Evolutionary conservation across 306 rosid genomes (phyloP), one percentile per base, ranked within the genome.

Genomic region (Nissolia schottii): DNA sequence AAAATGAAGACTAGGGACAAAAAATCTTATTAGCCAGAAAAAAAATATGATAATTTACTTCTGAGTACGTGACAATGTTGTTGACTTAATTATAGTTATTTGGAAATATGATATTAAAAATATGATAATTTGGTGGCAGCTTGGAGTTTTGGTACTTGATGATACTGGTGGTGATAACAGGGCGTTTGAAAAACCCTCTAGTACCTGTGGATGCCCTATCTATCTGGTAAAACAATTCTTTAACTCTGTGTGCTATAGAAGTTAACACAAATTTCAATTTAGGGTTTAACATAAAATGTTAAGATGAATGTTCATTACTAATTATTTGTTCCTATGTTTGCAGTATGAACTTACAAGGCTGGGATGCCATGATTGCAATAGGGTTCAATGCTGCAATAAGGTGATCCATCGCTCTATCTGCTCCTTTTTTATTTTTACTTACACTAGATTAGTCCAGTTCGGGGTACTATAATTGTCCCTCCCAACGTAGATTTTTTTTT

Each of bases 71-170:
- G n/a, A n/a, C n/a, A n/a, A n/a, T n/a, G n/a, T n/a, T n/a, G 16
- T 73, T 5, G 3, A 34, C 55, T 56, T 55, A 0, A 9, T 51
- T 12, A 4, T 62, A 22, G n/a, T 70, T 20, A 50, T 2, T n/a
- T 31, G 24, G 19, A 38, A 40, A 41, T 23, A 3, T 51, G 34
- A 66, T 81, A 41, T 10, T 40, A 18, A 41, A 67, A 40, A 7
- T 64, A 6, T 48, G 27, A 38, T 15, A 60, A 79, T 74, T 37
- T 22, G 15, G 45, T 40, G 69, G 76, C 93, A 92, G 97, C 81
- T 86, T 92, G 87, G 97, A 92, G 82, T 82, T 85, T 71, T 92
- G 97, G 97, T 92, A 92, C 80, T 56, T 92, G 84, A 92, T 89
- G 97, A 19, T 89, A 49, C 51, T 92, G 59, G 83, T 89, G 71